Percentiles rank a stretch among this genome's conserved stretches.
These are phyloP conservation scores for Pichia deserticola DNA, from an alignment of 805 yeast genomes.

Conservation along the genomic window DNA sequence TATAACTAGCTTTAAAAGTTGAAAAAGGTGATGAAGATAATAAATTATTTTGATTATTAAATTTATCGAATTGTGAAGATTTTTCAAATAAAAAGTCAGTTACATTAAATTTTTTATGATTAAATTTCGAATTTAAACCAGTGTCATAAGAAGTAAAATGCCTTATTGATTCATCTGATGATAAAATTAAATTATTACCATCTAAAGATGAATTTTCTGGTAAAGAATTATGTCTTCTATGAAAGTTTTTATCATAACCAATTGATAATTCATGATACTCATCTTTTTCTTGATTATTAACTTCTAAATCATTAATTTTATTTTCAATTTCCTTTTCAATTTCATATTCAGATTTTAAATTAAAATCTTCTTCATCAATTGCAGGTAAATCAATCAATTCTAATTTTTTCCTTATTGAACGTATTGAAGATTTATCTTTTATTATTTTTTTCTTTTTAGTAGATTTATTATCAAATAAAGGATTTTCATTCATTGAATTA, in stretches of 20 bases:
- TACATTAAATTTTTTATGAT: background rate
- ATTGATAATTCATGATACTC: background rate
- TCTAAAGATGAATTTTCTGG: slow-evolving; percentile 17
- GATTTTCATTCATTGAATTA: slow-evolving; percentile 1
- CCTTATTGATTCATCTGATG: slow-evolving; percentile 16
- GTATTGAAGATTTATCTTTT: background rate
- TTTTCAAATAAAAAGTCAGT: background rate
- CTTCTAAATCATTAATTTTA: background rate
- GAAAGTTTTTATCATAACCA: background rate
- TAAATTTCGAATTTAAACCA: slow-evolving; percentile 15
- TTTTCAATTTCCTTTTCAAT: too few relatives aligned
- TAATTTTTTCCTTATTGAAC: slow-evolving; percentile 1
- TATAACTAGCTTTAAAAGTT: slow-evolving; percentile 15
- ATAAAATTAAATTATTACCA: background rate
- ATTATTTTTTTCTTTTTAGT: background rate
- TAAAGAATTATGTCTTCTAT: slow-evolving; percentile 16
- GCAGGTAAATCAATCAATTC: slow-evolving; percentile 8
- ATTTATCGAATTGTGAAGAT: background rate
- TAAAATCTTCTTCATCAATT: slow-evolving; percentile 8
- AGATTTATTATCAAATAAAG: background rate
- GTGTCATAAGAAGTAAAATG: slow-evolving; percentile 28
- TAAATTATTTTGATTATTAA: background rate
- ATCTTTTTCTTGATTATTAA: background rate
- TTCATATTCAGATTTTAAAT: too few relatives aligned
- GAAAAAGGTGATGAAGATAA: slow-evolving; percentile 17